Evolutionary conservation across 2,329 filamentous ascomycete genomes (phyloP).

Genomic region (Aspergillus sojae): DNA sequence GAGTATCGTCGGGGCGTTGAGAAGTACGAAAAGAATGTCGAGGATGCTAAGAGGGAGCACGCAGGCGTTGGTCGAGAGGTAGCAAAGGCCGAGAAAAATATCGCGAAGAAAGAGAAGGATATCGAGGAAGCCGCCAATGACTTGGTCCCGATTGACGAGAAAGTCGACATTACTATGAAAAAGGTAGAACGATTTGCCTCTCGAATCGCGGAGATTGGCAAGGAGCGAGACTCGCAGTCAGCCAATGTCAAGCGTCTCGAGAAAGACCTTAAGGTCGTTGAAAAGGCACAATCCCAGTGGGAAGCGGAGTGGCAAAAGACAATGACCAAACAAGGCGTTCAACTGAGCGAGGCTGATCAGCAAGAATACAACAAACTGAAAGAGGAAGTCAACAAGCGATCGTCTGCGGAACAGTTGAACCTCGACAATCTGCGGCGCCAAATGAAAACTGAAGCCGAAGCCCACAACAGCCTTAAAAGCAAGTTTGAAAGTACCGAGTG

Average conservation of each 20-base stretch:
- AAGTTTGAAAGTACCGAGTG: slow-evolving; percentile 80
- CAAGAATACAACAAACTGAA: slow-evolving; percentile 86
- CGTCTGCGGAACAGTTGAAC: slow-evolving; percentile 77
- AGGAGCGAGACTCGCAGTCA: slow-evolving; percentile 74
- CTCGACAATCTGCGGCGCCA: slow-evolving; percentile 86
- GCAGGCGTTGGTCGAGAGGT: slow-evolving; percentile 75
- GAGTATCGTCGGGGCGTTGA: slow-evolving; percentile 88
- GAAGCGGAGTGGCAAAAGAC: slow-evolving; percentile 84
- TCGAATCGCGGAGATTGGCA: slow-evolving; percentile 70
- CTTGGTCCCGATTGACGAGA: slow-evolving; percentile 88
- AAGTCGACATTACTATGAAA: slow-evolving; percentile 75
- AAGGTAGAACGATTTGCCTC: slow-evolving; percentile 70
- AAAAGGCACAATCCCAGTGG: slow-evolving; percentile 86
- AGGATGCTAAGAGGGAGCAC: slow-evolving; percentile 82
- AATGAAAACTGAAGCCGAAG: slow-evolving; percentile 87
- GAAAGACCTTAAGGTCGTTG: slow-evolving; percentile 79
- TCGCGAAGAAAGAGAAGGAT: slow-evolving; percentile 81
- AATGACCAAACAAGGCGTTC: slow-evolving; percentile 82
- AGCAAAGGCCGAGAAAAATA: slow-evolving; percentile 77
- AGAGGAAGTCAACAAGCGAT: slow-evolving; percentile 80
- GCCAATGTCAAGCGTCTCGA: slow-evolving; percentile 71
- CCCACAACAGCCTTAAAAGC: slow-evolving; percentile 83
- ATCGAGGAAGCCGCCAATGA: slow-evolving; percentile 85
- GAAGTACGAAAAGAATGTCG: slow-evolving; percentile 76
- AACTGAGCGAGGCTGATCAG: slow-evolving; percentile 81